A percentile compares a stretch with the other conserved stretches of the same genome.
Evolutionary conservation across 1,284 basidiomycete species (phyloP).

Genomic region (Stereum hirsutum): DNA sequence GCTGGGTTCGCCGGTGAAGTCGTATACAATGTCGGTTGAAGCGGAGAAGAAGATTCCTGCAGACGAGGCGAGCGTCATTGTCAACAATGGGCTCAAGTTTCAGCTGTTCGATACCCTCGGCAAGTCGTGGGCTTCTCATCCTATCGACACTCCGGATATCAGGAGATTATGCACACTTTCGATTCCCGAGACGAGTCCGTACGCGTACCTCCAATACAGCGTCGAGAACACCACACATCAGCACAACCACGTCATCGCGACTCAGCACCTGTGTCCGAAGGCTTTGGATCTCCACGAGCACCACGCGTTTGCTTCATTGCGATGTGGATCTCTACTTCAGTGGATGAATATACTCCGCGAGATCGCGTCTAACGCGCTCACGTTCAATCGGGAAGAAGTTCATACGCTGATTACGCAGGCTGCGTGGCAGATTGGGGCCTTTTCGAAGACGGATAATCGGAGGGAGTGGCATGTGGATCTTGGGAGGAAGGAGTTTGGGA

Average conservation of each 20-base stretch:
- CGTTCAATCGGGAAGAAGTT: constrained; percentile 28
- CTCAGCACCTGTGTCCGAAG: constrained; percentile 21
- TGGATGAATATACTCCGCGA: constrained; percentile 41
- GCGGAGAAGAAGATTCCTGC: constrained; percentile 17
- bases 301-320: constrained; percentile 30
- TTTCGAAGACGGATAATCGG: constrained; percentile 6
- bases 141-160: constrained; percentile 12
- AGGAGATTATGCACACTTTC: constrained; percentile 19
- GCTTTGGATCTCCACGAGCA: constrained; percentile 27
- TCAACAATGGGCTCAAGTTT: constrained; percentile 26
- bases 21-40: constrained; percentile 31
- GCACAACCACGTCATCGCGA: constrained; percentile 31
- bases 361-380: constrained; percentile 25
- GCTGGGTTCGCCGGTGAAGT: constrained; percentile 30
- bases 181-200: constrained; percentile 19
- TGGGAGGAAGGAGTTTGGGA: constrained; percentile 21
- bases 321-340: constrained; percentile 32
- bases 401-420: constrained; percentile 30
- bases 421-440: constrained; percentile 30
- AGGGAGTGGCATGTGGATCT: constrained; percentile 17
- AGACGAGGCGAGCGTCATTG: constrained; percentile 14
- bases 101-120: constrained; percentile 10
- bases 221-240: constrained; percentile 27
- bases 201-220: constrained; percentile 26
- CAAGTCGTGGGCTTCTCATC: constrained; percentile 8